Conservation (phyloP, 768 basidiomycete genomes). For the Leucosporidium yakuticum region DNA sequence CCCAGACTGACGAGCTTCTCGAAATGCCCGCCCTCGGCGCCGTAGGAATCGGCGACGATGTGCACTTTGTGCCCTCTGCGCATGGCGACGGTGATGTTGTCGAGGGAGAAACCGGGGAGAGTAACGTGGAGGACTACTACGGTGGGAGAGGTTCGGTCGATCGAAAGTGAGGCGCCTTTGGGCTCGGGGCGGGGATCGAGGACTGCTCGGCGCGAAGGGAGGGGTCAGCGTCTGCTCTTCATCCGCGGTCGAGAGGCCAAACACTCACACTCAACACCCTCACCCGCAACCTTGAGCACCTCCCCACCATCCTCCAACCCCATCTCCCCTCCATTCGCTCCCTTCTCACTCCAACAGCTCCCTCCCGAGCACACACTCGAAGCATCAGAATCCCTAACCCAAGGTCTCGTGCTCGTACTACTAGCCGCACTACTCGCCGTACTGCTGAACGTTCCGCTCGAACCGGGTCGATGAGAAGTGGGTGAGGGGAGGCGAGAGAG, state of each 20-base stretch:
- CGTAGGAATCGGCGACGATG: constrained; percentile 36
- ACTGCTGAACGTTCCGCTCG: neutral
- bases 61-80: constrained; percentile 27
- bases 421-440: neutral
- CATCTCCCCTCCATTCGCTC: neutral
- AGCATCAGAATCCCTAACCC: constrained; percentile 1
- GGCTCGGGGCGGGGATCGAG: constrained; percentile 34
- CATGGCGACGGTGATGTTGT: constrained; percentile 37
- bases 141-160: constrained; percentile 18
- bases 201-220: neutral
- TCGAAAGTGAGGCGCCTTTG: constrained; percentile 8
- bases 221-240: neutral
- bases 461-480: neutral
- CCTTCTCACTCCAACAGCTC: neutral
- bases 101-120: constrained; percentile 32
- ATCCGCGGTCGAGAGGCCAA: neutral
- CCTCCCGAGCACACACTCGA: neutral
- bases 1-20: constrained; percentile 31
- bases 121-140: constrained; percentile 24
- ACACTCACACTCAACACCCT: neutral
- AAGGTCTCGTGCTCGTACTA: neutral
- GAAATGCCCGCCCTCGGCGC: constrained; percentile 31
- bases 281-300: neutral
- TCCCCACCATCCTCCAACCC: neutral
- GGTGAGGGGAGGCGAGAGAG: neutral